These are phyloP conservation scores for Candida qinlingensis DNA, from an alignment of 805 yeast species.

Conservation along the genomic window DNA sequence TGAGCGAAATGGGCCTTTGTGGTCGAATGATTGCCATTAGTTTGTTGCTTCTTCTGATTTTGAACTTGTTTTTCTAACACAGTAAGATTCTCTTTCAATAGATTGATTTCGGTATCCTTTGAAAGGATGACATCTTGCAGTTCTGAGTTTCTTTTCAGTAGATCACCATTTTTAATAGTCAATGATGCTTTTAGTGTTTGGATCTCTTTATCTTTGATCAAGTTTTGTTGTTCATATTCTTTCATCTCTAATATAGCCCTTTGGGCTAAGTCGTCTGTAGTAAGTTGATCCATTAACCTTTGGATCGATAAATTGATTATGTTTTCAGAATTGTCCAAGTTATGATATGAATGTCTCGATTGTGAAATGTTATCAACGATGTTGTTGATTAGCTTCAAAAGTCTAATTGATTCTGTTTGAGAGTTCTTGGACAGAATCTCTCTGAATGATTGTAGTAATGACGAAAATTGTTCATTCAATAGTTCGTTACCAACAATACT, in stretches of 20 bases:
- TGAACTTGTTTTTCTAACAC: conserved; percentile 43
- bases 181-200: conserved; percentile 10
- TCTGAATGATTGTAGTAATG: conserved; percentile 49
- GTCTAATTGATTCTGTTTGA: conserved; percentile 37
- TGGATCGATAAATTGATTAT: conserved; percentile 65
- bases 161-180: conserved; percentile 10
- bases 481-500: conserved; percentile 43
- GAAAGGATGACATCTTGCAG: conserved; percentile 54
- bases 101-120: conserved; percentile 53
- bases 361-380: conserved; percentile 35
- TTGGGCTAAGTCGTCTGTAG: conserved; percentile 73
- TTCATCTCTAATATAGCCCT: conserved; percentile 52
- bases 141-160: conserved; percentile 47
- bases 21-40: not conserved
- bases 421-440: conserved; percentile 44
- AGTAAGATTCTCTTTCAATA: conserved; percentile 47
- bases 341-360: conserved; percentile 33
- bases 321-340: conserved; percentile 32
- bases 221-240: conserved; percentile 35
- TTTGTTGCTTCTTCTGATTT: not conserved
- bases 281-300: conserved; percentile 52
- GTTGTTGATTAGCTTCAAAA: conserved; percentile 49
- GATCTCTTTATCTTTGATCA: conserved; percentile 31
- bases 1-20: not conserved
- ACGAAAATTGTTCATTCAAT: conserved; percentile 58